A percentile compares a stretch with the other conserved stretches of the same genome.
phyloP scores from a whole-genome alignment of 192 early-diverging fungal species.

The Backusella morwellensis region DNA sequence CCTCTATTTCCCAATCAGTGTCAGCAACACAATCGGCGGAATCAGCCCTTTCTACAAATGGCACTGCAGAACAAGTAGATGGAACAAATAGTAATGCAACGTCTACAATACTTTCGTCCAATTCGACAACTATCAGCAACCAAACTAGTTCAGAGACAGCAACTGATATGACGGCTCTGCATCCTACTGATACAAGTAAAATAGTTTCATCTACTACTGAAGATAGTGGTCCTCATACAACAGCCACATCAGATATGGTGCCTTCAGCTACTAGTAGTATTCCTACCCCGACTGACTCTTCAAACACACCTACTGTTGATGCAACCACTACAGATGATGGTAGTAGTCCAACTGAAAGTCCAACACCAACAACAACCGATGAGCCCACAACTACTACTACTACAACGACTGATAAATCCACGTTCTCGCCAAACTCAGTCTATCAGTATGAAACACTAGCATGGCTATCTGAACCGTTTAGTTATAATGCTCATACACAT shows the following conservation, averaged over 20 bases:
- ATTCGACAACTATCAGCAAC: background rate
- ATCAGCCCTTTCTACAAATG: background rate
- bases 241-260: background rate
- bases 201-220: background rate
- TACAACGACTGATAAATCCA: background rate
- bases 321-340: background rate
- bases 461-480: conserved; percentile 27
- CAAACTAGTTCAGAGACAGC: background rate
- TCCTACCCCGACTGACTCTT: background rate
- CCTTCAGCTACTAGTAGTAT: background rate
- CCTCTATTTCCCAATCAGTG: background rate
- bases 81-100: background rate
- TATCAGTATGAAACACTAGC: conserved; percentile 25
- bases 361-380: background rate
- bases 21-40: background rate
- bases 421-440: conserved; percentile 1
- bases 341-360: background rate
- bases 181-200: background rate
- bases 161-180: background rate
- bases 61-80: background rate
- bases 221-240: background rate
- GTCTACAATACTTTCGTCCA: background rate
- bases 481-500: background rate
- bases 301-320: background rate
- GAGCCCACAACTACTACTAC: background rate